Evolutionary conservation across 2,329 filamentous ascomycete genomes (phyloP), one percentile per base, ranked within the genome.

Genomic region (Ophiostoma triangulosporum): DNA sequence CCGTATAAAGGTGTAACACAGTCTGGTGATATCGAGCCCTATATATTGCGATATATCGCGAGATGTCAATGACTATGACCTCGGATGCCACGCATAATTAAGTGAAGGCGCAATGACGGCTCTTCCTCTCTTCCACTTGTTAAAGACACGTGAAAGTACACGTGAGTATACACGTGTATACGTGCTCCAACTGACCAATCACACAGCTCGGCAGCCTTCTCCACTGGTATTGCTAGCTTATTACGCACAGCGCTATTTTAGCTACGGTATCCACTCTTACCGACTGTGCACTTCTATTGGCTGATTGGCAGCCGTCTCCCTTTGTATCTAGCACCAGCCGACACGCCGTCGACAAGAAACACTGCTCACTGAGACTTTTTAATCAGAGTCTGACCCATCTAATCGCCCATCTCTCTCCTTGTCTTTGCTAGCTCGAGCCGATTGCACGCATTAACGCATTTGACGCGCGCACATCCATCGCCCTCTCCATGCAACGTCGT

Each of bases 401-500:
- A n/a, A 24, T 43, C 38, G 22, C n/a, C 11, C 17, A 38, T 38
- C 35, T 38, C 22, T 24, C 22, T 26, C 14, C 29, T 26, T 29
- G 17, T 46, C 26, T 7, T 27, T 46, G 43, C 7, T 46, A 29
- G 43, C n/a, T 5, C 43, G 43, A 46, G 38, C 12, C 15, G 24
- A 27, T 46, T 15, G 15, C 15, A n/a, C n/a, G n/a, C 26, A n/a
- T 29, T 27, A 11, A 26, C 22, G n/a, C 40, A 45, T 9, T 20
- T 29, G 17, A 22, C 33, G 22, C 43, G 26, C 20, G 31, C 15
- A 14, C 53, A 31, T 20, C 27, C 24, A 33, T 49, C 27, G 11
- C 24, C 36, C 27, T 22, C 49, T 45, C 26, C 54, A 59, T 57
- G 58, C 58, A 59, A 58, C 58, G 58, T 38, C 56, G 58, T 35